phyloP scores from a whole-genome alignment of 2,329 filamentous ascomycete genomes.

The Tolypocladium sp. region DNA sequence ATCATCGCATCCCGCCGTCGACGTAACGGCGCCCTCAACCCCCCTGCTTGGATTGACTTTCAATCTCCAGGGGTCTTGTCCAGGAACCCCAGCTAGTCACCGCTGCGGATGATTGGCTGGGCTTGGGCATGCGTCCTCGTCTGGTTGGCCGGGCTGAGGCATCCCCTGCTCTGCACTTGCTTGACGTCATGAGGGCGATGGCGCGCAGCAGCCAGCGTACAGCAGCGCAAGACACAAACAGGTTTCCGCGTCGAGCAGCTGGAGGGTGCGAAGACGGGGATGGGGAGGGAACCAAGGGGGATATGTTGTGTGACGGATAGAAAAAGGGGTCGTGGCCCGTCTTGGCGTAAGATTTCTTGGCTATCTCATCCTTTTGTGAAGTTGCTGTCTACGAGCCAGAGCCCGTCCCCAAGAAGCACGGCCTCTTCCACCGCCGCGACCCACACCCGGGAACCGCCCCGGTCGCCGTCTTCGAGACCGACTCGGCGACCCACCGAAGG shows the following conservation, averaged over 20 bases:
- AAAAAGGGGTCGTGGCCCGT: not conserved
- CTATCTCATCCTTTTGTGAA: not conserved
- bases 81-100: not conserved
- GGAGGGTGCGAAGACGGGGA: not conserved
- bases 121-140: not conserved
- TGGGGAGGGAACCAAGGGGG: not conserved
- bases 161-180: not conserved
- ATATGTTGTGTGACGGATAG: not conserved
- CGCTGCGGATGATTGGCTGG: not conserved
- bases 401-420: conserved; percentile 20
- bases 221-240: not conserved
- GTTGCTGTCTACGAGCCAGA: conserved; percentile 9
- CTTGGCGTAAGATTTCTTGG: not conserved
- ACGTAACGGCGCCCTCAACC: not conserved
- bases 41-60: not conserved
- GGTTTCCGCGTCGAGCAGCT: not conserved
- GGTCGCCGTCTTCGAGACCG: conserved; percentile 3
- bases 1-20: not conserved
- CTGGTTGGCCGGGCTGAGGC: not conserved
- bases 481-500: conserved; percentile 1
- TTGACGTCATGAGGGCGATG: not conserved
- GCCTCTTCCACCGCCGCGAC: conserved; percentile 26
- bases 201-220: not conserved
- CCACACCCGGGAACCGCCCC: conserved; percentile 13
- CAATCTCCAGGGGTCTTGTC: not conserved